Percentiles rank a stretch among this genome's conserved stretches.
phyloP scores from a whole-genome alignment of 2,329 filamentous ascomycete genomes.

The Trichoderma oligosporum region DNA sequence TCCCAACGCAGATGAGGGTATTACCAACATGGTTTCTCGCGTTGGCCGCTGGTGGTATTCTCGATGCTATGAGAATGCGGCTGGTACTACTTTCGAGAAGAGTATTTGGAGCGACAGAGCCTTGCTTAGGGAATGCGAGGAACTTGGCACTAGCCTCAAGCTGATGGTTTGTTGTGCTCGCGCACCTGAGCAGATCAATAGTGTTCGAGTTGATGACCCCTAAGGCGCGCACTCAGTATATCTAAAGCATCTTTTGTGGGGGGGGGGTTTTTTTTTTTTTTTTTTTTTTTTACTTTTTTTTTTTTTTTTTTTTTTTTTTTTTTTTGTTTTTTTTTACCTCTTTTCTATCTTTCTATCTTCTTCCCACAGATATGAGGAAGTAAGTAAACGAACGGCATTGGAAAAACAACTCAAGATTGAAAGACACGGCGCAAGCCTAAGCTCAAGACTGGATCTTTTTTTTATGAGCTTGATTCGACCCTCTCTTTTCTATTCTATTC shows the following conservation, averaged over 20 bases:
- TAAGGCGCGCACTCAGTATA: too few species aligned
- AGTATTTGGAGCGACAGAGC: constrained; percentile 76
- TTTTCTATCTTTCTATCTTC: neutral
- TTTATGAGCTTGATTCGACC: neutral
- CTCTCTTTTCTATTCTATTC: neutral
- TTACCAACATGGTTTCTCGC: constrained; percentile 85
- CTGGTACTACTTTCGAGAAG: constrained; percentile 42
- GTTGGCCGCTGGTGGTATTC: constrained; percentile 97
- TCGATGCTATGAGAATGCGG: constrained; percentile 77
- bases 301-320: neutral
- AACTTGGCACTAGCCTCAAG: constrained; percentile 81
- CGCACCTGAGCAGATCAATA: constrained; percentile 61
- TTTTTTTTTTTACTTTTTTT: too few species aligned
- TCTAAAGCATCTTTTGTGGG: too few species aligned
- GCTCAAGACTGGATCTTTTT: constrained; percentile 11
- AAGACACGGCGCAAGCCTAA: constrained; percentile 20
- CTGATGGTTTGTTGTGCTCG: constrained; percentile 88
- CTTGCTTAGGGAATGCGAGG: constrained; percentile 79
- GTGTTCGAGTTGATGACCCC: constrained; percentile 37
- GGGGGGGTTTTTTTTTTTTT: too few species aligned
- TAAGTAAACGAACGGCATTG: neutral
- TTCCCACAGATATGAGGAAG: neutral
- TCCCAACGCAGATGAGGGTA: constrained; percentile 73
- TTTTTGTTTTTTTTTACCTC: neutral
- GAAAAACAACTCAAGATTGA: constrained; percentile 11